These are phyloP conservation scores for Phytophthora nicotianae DNA, from an alignment of 352 stramenopile species.

Conservation along the genomic window DNA sequence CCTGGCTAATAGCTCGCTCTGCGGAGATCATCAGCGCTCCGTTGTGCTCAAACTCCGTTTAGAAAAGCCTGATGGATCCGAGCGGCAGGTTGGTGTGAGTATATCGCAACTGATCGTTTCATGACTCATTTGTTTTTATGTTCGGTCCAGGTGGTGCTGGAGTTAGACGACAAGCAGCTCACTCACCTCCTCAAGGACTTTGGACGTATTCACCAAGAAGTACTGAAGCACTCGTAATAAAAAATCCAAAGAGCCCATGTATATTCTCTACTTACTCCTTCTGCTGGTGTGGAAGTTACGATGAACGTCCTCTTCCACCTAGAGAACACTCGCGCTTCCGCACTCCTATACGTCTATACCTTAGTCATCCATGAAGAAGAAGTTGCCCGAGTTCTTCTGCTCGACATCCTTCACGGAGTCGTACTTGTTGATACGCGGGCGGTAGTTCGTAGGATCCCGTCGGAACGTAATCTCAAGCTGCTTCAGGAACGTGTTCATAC, in stretches of 20 bases:
- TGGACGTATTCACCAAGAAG: conserved; percentile 37
- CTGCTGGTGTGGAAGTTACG: neutral
- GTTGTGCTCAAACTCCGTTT: conserved; percentile 67
- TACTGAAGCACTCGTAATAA: conserved; percentile 28
- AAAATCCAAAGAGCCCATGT: conserved; percentile 33
- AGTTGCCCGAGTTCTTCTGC: conserved; percentile 97
- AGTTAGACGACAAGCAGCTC: conserved; percentile 51
- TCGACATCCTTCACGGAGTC: conserved; percentile 97
- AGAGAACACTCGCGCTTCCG: conserved; percentile 20
- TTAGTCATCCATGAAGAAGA: conserved; percentile 99
- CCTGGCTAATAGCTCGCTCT: conserved; percentile 65
- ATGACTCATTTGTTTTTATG: conserved; percentile 2
- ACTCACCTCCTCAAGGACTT: conserved; percentile 43
- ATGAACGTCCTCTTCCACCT: conserved; percentile 8
- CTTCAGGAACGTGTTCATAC: conserved; percentile 99
- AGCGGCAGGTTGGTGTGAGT: conserved; percentile 36
- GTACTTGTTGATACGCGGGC: conserved; percentile 97
- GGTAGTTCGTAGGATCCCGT: conserved; percentile 98
- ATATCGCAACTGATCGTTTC: neutral
- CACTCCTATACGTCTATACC: conserved; percentile 28
- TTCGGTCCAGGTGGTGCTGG: conserved; percentile 48
- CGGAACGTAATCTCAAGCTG: conserved; percentile 99
- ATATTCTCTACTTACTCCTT: conserved; percentile 39
- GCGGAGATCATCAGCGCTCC: conserved; percentile 41
- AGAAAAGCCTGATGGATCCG: conserved; percentile 25